These are phyloP conservation scores for Colletotrichum cuscutae DNA, from an alignment of 2,329 filamentous ascomycete genomes.

Conservation along the genomic window DNA sequence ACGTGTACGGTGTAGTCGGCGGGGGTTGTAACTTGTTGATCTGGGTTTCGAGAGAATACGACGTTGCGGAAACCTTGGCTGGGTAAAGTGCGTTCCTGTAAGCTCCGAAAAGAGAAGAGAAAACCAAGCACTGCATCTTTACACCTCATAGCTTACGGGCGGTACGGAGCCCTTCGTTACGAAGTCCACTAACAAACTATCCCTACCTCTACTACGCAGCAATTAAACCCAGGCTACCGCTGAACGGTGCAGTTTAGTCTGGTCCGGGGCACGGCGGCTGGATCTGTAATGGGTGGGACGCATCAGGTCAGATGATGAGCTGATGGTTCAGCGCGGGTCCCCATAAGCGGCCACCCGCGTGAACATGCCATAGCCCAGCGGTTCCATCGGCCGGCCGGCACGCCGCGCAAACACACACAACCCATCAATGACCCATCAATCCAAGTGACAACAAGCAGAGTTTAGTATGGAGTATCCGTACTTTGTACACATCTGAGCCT, in stretches of 20 bases:
- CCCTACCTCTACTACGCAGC: too few species aligned
- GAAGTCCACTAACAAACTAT: too few species aligned
- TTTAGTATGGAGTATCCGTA: not conserved
- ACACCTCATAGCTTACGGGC: too few species aligned
- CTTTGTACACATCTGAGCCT: too few species aligned
- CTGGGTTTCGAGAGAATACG: not conserved
- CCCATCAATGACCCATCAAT: too few species aligned
- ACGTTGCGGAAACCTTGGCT: not conserved
- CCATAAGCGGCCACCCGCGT: not conserved
- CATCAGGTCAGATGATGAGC: constrained; percentile 9
- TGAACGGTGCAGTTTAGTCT: not conserved
- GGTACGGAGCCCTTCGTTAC: too few species aligned
- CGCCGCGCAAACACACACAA: constrained; percentile 1
- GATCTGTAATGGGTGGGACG: not conserved
- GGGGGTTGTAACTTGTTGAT: not conserved
- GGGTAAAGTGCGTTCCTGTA: not conserved
- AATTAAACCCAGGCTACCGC: too few species aligned
- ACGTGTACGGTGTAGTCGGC: not conserved
- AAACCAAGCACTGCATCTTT: too few species aligned
- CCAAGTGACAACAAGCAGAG: not conserved
- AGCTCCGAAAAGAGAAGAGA: not conserved
- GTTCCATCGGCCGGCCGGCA: not conserved
- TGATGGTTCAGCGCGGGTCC: not conserved
- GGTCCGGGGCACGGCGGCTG: not conserved
- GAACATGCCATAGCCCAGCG: not conserved